phyloP scores from a whole-genome alignment of 202 grass and related monocot species.

The Schoenoplectus triqueter region DNA sequence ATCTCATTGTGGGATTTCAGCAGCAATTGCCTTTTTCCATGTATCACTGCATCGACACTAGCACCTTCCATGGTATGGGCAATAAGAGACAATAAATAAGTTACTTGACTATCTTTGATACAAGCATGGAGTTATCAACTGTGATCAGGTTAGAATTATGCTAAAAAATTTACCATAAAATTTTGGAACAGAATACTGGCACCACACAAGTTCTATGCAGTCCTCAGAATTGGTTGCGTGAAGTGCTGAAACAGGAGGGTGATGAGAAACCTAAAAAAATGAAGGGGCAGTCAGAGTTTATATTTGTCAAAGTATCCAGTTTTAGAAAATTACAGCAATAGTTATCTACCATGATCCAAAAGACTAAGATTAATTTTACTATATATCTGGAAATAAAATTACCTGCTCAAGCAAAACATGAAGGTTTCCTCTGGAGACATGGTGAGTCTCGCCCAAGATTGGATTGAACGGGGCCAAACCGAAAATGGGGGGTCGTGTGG shows the following conservation, averaged over 20 bases:
- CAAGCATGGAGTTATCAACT: slow-evolving; percentile 22
- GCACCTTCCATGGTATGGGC: slow-evolving; percentile 45
- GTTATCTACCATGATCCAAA: background rate
- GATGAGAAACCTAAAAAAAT: slow-evolving; percentile 74
- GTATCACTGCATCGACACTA: slow-evolving; percentile 66
- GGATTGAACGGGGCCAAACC: slow-evolving; percentile 95
- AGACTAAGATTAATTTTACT: background rate
- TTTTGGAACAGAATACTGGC: slow-evolving; percentile 61
- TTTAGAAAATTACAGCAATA: background rate
- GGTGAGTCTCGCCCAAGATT: slow-evolving; percentile 89
- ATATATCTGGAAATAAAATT: background rate
- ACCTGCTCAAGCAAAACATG: slow-evolving; percentile 94
- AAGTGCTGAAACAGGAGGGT: slow-evolving; percentile 68
- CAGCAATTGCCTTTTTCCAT: slow-evolving; percentile 55
- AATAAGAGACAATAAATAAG: background rate
- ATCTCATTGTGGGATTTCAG: slow-evolving; percentile 55
- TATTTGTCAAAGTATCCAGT: background rate
- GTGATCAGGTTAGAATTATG: slow-evolving; percentile 3
- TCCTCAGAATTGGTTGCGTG: slow-evolving; percentile 59
- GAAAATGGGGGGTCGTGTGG: slow-evolving; percentile 79
- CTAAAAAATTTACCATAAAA: slow-evolving; percentile 61
- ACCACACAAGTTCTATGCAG: slow-evolving; percentile 66
- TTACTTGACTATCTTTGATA: background rate
- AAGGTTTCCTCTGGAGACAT: slow-evolving; percentile 67
- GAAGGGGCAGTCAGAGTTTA: background rate